Evolutionary conservation across 2,329 filamentous ascomycete species (phyloP).

Genomic region (Epichloe glyceriae): DNA sequence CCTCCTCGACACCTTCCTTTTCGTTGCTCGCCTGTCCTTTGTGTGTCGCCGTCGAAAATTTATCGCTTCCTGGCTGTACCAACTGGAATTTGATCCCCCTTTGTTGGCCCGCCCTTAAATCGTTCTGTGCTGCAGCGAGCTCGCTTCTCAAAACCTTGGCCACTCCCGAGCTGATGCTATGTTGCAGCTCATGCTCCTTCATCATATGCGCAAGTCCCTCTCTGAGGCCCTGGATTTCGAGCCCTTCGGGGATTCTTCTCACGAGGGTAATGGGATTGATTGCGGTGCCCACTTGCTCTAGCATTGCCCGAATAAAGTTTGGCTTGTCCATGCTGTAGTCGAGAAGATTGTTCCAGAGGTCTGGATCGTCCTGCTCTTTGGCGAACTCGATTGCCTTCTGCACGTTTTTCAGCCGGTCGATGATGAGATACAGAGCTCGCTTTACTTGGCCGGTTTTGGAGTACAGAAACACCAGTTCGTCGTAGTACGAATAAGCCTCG

Average conservation of each 20-base stretch:
- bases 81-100: conserved; percentile 86
- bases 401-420: conserved; percentile 83
- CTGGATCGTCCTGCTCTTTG: conserved; percentile 81
- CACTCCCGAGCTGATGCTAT: conserved; percentile 81
- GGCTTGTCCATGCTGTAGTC: conserved; percentile 98
- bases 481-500: conserved; percentile 66
- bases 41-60: conserved; percentile 19
- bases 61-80: conserved; percentile 29
- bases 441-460: conserved; percentile 94
- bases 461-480: conserved; percentile 89
- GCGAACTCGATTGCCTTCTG: conserved; percentile 88
- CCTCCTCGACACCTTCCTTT: conserved; percentile 4
- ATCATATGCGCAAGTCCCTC: conserved; percentile 85
- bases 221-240: conserved; percentile 82
- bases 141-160: conserved; percentile 78
- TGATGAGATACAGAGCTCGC: conserved; percentile 80
- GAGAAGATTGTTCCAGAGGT: conserved; percentile 89
- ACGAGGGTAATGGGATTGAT: conserved; percentile 89
- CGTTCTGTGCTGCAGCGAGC: conserved; percentile 71
- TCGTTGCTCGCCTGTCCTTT: conserved; percentile 11
- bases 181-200: conserved; percentile 90
- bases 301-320: conserved; percentile 77
- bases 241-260: conserved; percentile 76
- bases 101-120: conserved; percentile 64
- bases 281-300: conserved; percentile 87